phyloP scores from a whole-genome alignment of 192 early-diverging fungal species.

The Coemansia sp. region DNA sequence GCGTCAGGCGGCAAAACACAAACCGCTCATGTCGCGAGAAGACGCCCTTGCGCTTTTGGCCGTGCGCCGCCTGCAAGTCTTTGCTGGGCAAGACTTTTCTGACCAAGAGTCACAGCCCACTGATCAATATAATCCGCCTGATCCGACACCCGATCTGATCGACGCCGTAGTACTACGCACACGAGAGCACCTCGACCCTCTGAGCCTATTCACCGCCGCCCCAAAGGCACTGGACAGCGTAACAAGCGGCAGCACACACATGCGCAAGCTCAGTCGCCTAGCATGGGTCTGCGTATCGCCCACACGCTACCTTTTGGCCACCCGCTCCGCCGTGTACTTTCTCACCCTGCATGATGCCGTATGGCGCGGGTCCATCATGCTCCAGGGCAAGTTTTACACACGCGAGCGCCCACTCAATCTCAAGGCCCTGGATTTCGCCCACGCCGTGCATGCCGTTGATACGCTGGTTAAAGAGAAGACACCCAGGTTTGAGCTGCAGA shows the following conservation, averaged over 20 bases:
- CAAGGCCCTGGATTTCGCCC: not conserved
- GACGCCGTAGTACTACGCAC: not conserved
- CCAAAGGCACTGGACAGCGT: conserved; percentile 11
- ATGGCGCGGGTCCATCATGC: conserved; percentile 9
- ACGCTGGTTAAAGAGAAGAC: not conserved
- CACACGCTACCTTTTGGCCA: conserved; percentile 14
- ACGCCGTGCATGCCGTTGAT: conserved; percentile 1
- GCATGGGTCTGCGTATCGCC: conserved; percentile 36
- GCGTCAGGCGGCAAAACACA: no score
- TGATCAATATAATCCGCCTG: no score
- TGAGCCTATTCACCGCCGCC: not conserved
- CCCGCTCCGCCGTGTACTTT: conserved; percentile 5
- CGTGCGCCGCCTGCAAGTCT: no score
- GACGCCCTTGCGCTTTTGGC: no score
- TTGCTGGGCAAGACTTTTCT: no score
- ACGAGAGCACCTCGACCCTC: not conserved
- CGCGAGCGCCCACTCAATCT: conserved; percentile 1
- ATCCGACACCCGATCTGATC: no score
- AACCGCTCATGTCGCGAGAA: no score
- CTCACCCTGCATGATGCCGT: conserved; percentile 4
- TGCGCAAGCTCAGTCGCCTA: conserved; percentile 20
- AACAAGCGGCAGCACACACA: conserved; percentile 19
- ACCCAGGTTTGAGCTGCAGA: not conserved
- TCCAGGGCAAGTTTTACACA: not conserved
- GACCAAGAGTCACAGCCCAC: no score